Conservation (phyloP, 129 eudicot genomes). For the Chrysanthemum lavandulifolium region DNA sequence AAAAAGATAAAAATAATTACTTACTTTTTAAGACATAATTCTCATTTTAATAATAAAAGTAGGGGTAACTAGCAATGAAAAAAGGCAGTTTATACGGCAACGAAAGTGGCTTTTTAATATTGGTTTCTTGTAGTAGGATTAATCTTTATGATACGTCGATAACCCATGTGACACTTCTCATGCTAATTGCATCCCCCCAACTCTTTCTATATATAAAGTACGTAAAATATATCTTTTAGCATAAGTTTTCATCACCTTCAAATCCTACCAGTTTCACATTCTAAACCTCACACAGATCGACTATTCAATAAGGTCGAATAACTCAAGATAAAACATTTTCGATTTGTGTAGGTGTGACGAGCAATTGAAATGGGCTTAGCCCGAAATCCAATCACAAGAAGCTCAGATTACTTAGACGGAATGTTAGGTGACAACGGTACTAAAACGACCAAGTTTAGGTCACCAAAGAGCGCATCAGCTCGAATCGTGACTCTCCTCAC, state of each 20-base stretch:
- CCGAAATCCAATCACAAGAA: constrained; percentile 49
- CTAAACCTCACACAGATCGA: neutral
- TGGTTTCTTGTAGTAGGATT: constrained; percentile 32
- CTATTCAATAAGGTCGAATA: neutral
- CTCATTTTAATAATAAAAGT: constrained; percentile 26
- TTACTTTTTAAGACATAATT: constrained; percentile 7
- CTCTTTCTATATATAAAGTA: constrained; percentile 40
- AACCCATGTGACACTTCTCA: constrained; percentile 85
- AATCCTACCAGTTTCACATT: constrained; percentile 19
- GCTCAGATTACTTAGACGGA: constrained; percentile 87
- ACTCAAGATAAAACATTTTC: neutral
- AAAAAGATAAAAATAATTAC: neutral
- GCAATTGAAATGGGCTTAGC: constrained; percentile 45
- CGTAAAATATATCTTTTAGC: constrained; percentile 21
- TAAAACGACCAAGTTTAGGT: constrained; percentile 44
- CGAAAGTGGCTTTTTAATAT: constrained; percentile 57
- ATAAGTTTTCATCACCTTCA: constrained; percentile 33
- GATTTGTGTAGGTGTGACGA: too few species aligned
- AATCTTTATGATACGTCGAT: constrained; percentile 42
- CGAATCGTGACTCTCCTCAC: constrained; percentile 71
- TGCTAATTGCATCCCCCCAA: constrained; percentile 58
- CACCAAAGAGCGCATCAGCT: constrained; percentile 52
- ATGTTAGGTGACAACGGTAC: constrained; percentile 61
- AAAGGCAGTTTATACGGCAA: constrained; percentile 57
- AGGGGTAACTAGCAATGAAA: constrained; percentile 27